These are phyloP conservation scores for Exophiala lecanii-corni DNA, from an alignment of 2,329 filamentous ascomycete genomes.

Conservation along the genomic window DNA sequence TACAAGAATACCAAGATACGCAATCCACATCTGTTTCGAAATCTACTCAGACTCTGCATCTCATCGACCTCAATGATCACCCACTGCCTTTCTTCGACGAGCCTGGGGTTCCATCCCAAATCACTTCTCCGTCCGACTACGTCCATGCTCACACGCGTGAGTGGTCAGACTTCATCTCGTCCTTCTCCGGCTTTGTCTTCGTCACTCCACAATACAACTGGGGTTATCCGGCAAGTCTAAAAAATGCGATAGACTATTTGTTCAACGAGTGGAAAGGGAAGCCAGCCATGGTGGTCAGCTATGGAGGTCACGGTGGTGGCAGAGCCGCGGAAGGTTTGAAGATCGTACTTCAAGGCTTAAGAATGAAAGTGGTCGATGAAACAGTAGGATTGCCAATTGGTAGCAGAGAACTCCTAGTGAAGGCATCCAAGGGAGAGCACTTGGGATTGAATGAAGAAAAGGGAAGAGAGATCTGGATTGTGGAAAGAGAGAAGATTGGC, in stretches of 20 bases:
- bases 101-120: slow-evolving; percentile 34
- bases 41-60: slow-evolving; percentile 22
- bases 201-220: slow-evolving; percentile 51
- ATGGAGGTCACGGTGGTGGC: slow-evolving; percentile 45
- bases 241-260: slow-evolving; percentile 61
- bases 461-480: not conserved
- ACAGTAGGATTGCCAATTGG: slow-evolving; percentile 31
- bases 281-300: slow-evolving; percentile 50
- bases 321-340: slow-evolving; percentile 36
- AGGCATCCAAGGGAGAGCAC: slow-evolving; percentile 27
- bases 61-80: slow-evolving; percentile 32
- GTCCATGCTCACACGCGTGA: slow-evolving; percentile 32
- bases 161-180: slow-evolving; percentile 36
- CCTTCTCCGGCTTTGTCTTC: slow-evolving; percentile 39
- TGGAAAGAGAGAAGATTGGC: not conserved
- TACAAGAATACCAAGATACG: slow-evolving; percentile 9
- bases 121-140: slow-evolving; percentile 33
- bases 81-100: slow-evolving; percentile 38
- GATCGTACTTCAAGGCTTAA: slow-evolving; percentile 33
- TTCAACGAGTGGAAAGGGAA: slow-evolving; percentile 56
- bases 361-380: slow-evolving; percentile 33
- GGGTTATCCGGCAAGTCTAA: slow-evolving; percentile 50
- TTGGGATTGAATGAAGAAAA: slow-evolving; percentile 13
- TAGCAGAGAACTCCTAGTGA: slow-evolving; percentile 24
- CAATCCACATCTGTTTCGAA: not conserved